phyloP scores from a whole-genome alignment of 192 early-diverging fungal genomes.

The Oehlia diaphana region DNA sequence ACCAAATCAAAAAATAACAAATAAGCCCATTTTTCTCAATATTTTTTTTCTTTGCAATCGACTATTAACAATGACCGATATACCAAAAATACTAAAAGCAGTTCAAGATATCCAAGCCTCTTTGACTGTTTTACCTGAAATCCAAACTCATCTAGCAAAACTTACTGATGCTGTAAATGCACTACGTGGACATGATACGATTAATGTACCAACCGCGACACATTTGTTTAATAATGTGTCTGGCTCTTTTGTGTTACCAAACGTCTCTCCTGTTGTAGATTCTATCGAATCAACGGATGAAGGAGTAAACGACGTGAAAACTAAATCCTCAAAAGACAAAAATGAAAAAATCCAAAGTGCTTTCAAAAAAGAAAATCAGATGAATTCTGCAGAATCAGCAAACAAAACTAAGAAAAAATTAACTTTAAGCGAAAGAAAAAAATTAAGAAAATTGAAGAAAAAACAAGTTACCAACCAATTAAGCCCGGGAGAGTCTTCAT shows the following conservation, averaged over 20 bases:
- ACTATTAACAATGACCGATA: neutral
- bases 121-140: constrained; percentile 17
- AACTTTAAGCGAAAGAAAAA: constrained; percentile 1
- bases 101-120: constrained; percentile 13
- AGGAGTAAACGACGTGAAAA: neutral
- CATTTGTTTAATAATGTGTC: neutral
- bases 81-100: neutral
- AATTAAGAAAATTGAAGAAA: neutral
- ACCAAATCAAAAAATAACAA: neutral
- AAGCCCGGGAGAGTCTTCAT: neutral
- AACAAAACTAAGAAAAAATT: constrained; percentile 3
- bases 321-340: neutral
- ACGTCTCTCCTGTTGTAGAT: neutral
- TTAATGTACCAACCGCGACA: neutral
- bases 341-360: neutral
- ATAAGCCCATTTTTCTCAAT: neutral
- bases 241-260: neutral
- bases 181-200: neutral
- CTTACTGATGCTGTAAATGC: neutral
- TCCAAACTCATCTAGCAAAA: neutral
- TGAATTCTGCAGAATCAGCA: neutral
- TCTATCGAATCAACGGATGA: neutral
- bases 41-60: neutral
- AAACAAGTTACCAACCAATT: neutral
- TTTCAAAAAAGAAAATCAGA: neutral